Base-by-base conservation (phyloP, 345 rosid genomes). In the Gossypium sturtianum region DNA sequence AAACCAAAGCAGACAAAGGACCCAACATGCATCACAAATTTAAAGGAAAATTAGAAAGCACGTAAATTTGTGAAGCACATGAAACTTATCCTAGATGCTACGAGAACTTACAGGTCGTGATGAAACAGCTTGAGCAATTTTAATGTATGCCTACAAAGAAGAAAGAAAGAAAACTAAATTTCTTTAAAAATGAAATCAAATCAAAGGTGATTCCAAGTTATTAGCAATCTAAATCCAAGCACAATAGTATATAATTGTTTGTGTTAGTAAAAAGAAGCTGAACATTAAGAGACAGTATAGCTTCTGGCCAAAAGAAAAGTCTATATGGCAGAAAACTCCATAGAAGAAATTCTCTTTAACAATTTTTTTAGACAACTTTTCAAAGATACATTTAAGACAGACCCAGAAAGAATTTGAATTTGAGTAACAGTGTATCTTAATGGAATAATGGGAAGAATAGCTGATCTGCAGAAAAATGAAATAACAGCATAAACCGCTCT, bases 71-170 rank as follows among this genome's bases (percentile, higher is more conserved):
- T 59, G 8, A 58, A 72, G 66, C 43, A 27, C 8, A 9, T 57
- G 65, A 34, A 49, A 59, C 65, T 49, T 38, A 5, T n/a, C n/a
- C 29, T 20, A 47, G 71, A 34, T 44, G 41, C 79, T 15, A 48
- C 10, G 67, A 34, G 12, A 76, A 82, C 97, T 88, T 87, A 94
- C 97, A 13, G 98, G 80, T 76, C 97, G 86, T 78, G 98, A 92
- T 8, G 98, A 92, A 78, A 92, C 86, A 73, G 97, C 98, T 84
- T 94, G 98, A 59, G 97, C 98, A 75, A 92, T 85, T 83, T 94
- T 94, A 73, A 90, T 12, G 56, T 90, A 94, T 20, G 98, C 98
- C 97, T 94, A 87, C 77, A 79, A 78, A 71, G 12, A 44, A 75
- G 63, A 82, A 76, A 59, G 0, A 68, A 56, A 65, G 22, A 10